A percentile compares a stretch with the other conserved stretches of the same genome.
Conservation (phyloP, 371 early-diverging fungal genomes). For the Coemansia sp. region DNA sequence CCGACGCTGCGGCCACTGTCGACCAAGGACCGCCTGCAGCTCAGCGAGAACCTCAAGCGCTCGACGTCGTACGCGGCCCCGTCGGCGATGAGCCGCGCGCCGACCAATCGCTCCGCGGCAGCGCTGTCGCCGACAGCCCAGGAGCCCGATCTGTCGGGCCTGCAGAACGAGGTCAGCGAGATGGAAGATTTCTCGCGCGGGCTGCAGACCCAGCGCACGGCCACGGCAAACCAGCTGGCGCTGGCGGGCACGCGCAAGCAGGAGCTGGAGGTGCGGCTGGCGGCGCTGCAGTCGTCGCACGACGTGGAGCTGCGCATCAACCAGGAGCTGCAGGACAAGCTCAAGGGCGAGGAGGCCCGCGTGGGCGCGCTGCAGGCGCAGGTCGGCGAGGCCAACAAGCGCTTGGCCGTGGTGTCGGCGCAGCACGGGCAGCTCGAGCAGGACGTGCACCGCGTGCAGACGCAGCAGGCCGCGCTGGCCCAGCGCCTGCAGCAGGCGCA, state of each 20-base stretch:
- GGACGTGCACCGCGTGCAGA: conserved; percentile 53
- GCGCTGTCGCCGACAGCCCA: conserved; percentile 29
- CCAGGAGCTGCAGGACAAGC: conserved; percentile 53
- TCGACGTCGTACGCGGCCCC: conserved; percentile 26
- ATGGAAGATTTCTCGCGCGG: conserved; percentile 54
- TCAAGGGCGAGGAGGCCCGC: conserved; percentile 49
- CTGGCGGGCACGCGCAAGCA: conserved; percentile 54
- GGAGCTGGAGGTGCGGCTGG: conserved; percentile 54
- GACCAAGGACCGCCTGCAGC: conserved; percentile 13
- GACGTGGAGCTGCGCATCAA: conserved; percentile 55
- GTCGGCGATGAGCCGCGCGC: conserved; percentile 21
- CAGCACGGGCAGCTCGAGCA: conserved; percentile 53
- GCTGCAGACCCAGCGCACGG: conserved; percentile 53
- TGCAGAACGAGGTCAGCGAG: conserved; percentile 55
- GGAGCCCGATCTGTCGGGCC: conserved; percentile 15
- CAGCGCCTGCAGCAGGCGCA: conserved; percentile 52
- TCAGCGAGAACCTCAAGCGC: conserved; percentile 29
- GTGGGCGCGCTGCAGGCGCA: conserved; percentile 52
- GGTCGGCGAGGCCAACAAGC: conserved; percentile 49
- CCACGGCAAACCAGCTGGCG: conserved; percentile 51
- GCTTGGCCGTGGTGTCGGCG: conserved; percentile 46
- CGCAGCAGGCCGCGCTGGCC: conserved; percentile 52
- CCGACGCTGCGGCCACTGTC: conserved; percentile 38
- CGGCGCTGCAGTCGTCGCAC: conserved; percentile 55
- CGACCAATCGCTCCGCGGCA: conserved; percentile 24